Percentiles rank a stretch among this genome's conserved stretches.
These are phyloP conservation scores for Phoenix dactylifera DNA, from an alignment of 176 grass and related monocot species.

Conservation along the genomic window DNA sequence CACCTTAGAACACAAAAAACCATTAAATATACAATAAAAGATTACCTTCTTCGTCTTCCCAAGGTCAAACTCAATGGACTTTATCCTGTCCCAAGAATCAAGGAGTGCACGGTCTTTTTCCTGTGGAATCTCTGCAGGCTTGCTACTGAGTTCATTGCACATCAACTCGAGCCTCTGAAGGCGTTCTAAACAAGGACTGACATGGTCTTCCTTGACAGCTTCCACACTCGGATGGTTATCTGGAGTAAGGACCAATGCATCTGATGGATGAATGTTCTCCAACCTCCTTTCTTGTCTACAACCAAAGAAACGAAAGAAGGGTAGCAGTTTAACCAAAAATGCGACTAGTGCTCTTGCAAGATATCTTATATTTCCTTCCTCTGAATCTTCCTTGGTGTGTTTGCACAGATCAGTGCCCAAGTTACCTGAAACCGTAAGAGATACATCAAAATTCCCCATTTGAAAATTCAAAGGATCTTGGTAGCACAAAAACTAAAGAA, in stretches of 20 bases:
- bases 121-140: slow-evolving; percentile 47
- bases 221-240: slow-evolving; percentile 11
- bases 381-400: slow-evolving; percentile 13
- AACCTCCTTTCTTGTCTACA: slow-evolving; percentile 37
- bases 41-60: slow-evolving; percentile 64
- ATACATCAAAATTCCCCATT: slow-evolving; percentile 8
- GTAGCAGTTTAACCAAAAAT: slow-evolving; percentile 63
- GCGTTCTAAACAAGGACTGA: slow-evolving; percentile 44
- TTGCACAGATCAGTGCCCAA: slow-evolving; percentile 14
- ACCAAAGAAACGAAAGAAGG: slow-evolving; percentile 32
- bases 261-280: slow-evolving; percentile 18
- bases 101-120: slow-evolving; percentile 62
- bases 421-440: slow-evolving; percentile 30
- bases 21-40: not conserved
- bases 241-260: not conserved
- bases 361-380: slow-evolving; percentile 25
- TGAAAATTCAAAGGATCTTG: too few species aligned
- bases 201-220: slow-evolving; percentile 22
- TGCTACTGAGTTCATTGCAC: slow-evolving; percentile 61
- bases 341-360: slow-evolving; percentile 26
- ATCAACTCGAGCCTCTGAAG: slow-evolving; percentile 58
- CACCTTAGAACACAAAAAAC: too few species aligned
- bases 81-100: slow-evolving; percentile 81
- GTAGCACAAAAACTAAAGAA: too few species aligned
- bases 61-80: slow-evolving; percentile 74